These are phyloP conservation scores for Rhodofomes roseus DNA, from an alignment of 1,284 basidiomycete genomes.

Conservation along the genomic window DNA sequence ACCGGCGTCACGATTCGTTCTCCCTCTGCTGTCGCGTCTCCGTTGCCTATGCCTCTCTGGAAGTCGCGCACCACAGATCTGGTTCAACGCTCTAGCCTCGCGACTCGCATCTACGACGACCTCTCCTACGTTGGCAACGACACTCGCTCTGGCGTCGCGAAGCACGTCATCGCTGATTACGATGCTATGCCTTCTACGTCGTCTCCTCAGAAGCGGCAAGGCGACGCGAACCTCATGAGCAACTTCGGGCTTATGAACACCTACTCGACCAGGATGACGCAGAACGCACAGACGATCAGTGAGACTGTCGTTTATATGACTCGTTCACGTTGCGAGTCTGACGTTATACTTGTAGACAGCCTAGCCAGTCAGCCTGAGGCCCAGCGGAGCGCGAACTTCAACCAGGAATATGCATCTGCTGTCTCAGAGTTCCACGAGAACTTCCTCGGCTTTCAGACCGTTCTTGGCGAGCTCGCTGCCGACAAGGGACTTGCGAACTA, in stretches of 20 bases:
- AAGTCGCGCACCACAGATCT: slow-evolving; percentile 7
- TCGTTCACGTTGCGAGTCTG: neutral
- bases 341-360: slow-evolving; percentile 3
- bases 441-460: slow-evolving; percentile 34
- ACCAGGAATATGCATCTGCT: slow-evolving; percentile 33
- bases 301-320: slow-evolving; percentile 4
- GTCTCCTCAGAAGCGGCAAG: slow-evolving; percentile 11
- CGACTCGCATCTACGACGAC: neutral
- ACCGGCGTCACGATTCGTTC: slow-evolving; percentile 17
- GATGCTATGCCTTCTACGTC: slow-evolving; percentile 11
- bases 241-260: slow-evolving; percentile 22
- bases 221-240: slow-evolving; percentile 16
- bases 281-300: slow-evolving; percentile 27
- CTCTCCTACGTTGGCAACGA: neutral
- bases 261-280: slow-evolving; percentile 19
- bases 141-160: neutral
- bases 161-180: slow-evolving; percentile 7
- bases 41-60: slow-evolving; percentile 31
- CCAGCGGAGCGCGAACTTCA: slow-evolving; percentile 26
- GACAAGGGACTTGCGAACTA: slow-evolving; percentile 55
- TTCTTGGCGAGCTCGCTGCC: slow-evolving; percentile 33
- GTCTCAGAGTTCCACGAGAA: slow-evolving; percentile 39
- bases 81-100: slow-evolving; percentile 6
- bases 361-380: slow-evolving; percentile 10
- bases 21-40: slow-evolving; percentile 21